These are phyloP conservation scores for Prunus fruticosa DNA, from an alignment of 306 rosid species.

Conservation along the genomic window DNA sequence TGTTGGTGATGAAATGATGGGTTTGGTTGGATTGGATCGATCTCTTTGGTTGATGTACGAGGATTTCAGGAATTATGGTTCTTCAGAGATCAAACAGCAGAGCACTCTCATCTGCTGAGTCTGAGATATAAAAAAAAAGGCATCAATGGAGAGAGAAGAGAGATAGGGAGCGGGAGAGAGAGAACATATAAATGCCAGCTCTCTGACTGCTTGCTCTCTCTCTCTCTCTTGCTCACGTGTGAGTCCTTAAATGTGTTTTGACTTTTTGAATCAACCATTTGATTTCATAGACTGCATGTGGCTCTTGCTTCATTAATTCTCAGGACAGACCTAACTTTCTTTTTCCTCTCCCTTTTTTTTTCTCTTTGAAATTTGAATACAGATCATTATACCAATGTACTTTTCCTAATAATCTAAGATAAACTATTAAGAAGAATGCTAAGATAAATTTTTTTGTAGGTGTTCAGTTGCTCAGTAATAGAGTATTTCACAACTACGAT, in stretches of 20 bases:
- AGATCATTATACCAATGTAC: background rate
- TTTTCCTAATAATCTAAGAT: conserved; percentile 33
- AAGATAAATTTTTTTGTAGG: no score
- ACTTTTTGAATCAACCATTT: conserved; percentile 56
- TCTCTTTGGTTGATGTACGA: conserved; percentile 31
- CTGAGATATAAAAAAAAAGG: background rate
- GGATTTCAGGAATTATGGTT: conserved; percentile 30
- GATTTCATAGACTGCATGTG: conserved; percentile 69
- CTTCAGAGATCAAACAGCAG: background rate
- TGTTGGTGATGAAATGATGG: conserved; percentile 8
- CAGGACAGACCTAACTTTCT: conserved; percentile 1
- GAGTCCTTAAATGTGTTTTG: conserved; percentile 76
- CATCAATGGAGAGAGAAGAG: conserved; percentile 18
- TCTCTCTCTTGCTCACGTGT: conserved; percentile 62
- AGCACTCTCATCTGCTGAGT: background rate
- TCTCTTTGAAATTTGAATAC: background rate
- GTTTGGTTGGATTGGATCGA: conserved; percentile 4
- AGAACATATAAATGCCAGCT: conserved; percentile 38
- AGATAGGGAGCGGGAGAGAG: conserved; percentile 6
- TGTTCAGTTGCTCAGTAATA: no score
- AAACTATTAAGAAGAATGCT: background rate
- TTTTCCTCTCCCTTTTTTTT: background rate
- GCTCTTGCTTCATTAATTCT: conserved; percentile 33
- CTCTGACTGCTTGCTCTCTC: conserved; percentile 43
- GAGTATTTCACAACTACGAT: no score